These are phyloP conservation scores for Raphanus hybrid DNA, from an alignment of 441 rosid species.

Conservation along the genomic window DNA sequence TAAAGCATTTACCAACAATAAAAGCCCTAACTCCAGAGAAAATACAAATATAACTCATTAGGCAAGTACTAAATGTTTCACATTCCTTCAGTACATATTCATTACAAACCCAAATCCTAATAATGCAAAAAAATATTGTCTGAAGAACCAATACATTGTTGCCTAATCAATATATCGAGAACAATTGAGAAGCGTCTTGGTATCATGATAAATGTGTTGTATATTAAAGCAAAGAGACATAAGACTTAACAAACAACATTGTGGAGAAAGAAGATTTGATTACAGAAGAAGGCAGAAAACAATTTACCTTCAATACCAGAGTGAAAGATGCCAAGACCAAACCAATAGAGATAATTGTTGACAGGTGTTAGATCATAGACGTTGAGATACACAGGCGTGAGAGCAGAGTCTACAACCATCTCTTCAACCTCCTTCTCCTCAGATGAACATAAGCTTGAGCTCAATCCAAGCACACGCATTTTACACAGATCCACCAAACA, in stretches of 20 bases:
- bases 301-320: slow-evolving; percentile 84
- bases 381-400: slow-evolving; percentile 60
- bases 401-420: slow-evolving; percentile 18
- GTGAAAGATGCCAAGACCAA: slow-evolving; percentile 95
- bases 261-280: background rate
- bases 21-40: background rate
- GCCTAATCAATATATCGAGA: background rate
- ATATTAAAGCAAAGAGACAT: too few species aligned
- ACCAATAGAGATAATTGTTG: slow-evolving; percentile 86
- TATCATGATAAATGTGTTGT: background rate
- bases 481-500: slow-evolving; percentile 4
- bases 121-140: background rate
- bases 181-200: background rate
- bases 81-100: background rate
- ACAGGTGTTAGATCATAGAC: slow-evolving; percentile 91
- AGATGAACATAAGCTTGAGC: slow-evolving; percentile 39
- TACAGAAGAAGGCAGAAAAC: slow-evolving; percentile 5
- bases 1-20: background rate
- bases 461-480: slow-evolving; percentile 47
- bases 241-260: background rate
- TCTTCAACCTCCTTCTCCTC: slow-evolving; percentile 29
- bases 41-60: background rate
- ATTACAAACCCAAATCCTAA: background rate
- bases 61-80: background rate
- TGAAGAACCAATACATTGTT: slow-evolving; percentile 9